Evolutionary conservation across 331 rosid genomes (phyloP), one percentile per base, ranked within the genome.

Genomic region (Quercus tomentella): DNA sequence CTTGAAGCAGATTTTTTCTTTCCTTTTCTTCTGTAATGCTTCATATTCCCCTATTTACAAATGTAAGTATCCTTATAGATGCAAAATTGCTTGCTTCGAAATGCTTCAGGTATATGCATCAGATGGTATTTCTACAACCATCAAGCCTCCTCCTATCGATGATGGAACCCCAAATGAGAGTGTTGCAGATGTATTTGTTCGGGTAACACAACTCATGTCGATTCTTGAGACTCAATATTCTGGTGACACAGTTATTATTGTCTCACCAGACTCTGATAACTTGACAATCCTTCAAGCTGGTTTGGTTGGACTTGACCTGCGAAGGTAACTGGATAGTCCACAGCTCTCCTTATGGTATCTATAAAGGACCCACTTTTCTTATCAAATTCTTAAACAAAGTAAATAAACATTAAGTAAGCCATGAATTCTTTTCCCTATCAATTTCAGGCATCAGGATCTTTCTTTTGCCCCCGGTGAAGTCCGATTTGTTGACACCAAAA

Each of bases 151-250:
- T 51, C 94, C 97, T 0, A 76, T 84, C 43, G 89, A 89, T 41
- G 92, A 92, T 2, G 98, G 98, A 70, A 95, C 99, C 65, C 97
- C 99, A 1, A 95, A 95, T 63, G 99, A 95, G 89, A 90, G 97
- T 63, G 93, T 95, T 69, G 83, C 90, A 5, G 97, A 95, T 84
- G 97, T 95, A 66, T 89, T 95, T 73, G 97, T 93, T 82, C 89
- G 97, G 7, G 94, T 95, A 57, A 90, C 87, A 31, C 99, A 95
- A 65, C 97, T 95, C 77, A 95, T 95, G 97, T 95, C 99, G 12
- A 90, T 93, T 76, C 97, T 95, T 7, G 96, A 95, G 90, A 95
- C 97, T 37, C 96, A 92, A 33, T 91, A 93, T 78, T 86, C 92
- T 6, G 97, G 83, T 9, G 94, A 93, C 76, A 95, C 97, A 0